These are phyloP conservation scores for Malus domestica DNA, from an alignment of 306 rosid species.

Conservation along the genomic window DNA sequence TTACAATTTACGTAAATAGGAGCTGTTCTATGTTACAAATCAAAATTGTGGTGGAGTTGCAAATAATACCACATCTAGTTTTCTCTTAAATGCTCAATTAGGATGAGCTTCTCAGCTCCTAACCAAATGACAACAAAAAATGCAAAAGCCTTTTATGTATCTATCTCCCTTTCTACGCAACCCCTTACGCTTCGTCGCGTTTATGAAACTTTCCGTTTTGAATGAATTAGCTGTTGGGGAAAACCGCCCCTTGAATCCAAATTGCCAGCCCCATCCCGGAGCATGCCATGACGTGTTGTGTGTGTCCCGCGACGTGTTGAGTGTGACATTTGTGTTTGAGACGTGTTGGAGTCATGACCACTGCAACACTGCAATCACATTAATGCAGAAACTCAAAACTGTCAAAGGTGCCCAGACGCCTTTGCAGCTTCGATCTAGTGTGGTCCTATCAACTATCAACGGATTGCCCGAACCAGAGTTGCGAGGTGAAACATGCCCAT, in stretches of 20 bases:
- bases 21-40: conserved; percentile 74
- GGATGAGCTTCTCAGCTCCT: conserved; percentile 46
- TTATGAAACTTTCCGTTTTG: conserved; percentile 30
- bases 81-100: conserved; percentile 54
- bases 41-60: conserved; percentile 85
- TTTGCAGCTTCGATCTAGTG: conserved; percentile 12
- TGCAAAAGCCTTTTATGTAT: conserved; percentile 33
- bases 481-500: conserved; percentile 20
- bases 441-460: conserved; percentile 22
- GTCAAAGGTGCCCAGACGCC: conserved; percentile 24
- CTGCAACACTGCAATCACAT: conserved; percentile 23
- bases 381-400: conserved; percentile 24
- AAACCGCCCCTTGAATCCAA: conserved; percentile 24
- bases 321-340: conserved; percentile 7
- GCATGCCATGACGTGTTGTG: conserved; percentile 5
- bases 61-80: conserved; percentile 52
- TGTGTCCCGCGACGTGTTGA: not conserved
- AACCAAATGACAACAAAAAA: conserved; percentile 36
- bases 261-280: conserved; percentile 12
- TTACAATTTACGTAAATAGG: conserved; percentile 58
- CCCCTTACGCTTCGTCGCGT: conserved; percentile 27
- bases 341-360: conserved; percentile 25
- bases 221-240: conserved; percentile 31
- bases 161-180: conserved; percentile 29
- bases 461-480: conserved; percentile 19